These are phyloP conservation scores for Colletotrichum orbiculare DNA, from an alignment of 2,329 filamentous ascomycete species.

Conservation along the genomic window DNA sequence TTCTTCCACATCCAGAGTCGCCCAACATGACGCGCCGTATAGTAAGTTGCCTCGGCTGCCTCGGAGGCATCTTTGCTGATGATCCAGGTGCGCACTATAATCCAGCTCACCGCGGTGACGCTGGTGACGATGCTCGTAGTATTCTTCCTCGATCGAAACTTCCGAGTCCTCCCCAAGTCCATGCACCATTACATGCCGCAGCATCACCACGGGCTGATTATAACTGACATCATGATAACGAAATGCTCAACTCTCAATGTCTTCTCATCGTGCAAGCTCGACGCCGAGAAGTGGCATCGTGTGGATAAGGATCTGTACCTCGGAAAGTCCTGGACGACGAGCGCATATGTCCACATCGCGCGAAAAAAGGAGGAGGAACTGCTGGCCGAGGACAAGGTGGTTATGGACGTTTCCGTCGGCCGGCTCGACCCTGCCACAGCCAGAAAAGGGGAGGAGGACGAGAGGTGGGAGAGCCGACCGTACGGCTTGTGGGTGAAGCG, in stretches of 20 bases:
- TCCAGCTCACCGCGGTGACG: conserved; percentile 78
- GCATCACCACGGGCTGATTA: conserved; percentile 84
- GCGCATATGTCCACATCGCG: conserved; percentile 84
- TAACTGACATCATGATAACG: conserved; percentile 85
- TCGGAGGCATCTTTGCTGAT: not conserved
- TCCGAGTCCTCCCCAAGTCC: conserved; percentile 84
- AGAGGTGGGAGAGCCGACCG: conserved; percentile 81
- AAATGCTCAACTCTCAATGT: conserved; percentile 80
- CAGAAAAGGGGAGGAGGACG: conserved; percentile 64
- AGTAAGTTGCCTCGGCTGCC: conserved; percentile 25
- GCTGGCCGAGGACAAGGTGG: conserved; percentile 76
- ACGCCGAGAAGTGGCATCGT: conserved; percentile 79
- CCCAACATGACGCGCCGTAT: conserved; percentile 40
- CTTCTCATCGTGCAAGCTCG: conserved; percentile 81
- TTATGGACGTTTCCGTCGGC: conserved; percentile 82
- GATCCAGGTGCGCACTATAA: conserved; percentile 71
- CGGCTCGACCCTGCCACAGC: conserved; percentile 74
- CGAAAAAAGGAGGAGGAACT: conserved; percentile 90
- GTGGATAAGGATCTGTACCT: conserved; percentile 88
- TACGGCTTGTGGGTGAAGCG: conserved; percentile 86
- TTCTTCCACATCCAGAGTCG: conserved; percentile 1
- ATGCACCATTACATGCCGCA: conserved; percentile 89
- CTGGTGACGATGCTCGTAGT: conserved; percentile 76
- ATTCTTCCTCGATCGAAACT: conserved; percentile 88
- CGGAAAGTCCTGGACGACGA: conserved; percentile 76